Percentiles rank a stretch among this genome's conserved stretches.
phyloP scores from a whole-genome alignment of 371 early-diverging fungal genomes.

The Neoconidiobolus thromboides region DNA sequence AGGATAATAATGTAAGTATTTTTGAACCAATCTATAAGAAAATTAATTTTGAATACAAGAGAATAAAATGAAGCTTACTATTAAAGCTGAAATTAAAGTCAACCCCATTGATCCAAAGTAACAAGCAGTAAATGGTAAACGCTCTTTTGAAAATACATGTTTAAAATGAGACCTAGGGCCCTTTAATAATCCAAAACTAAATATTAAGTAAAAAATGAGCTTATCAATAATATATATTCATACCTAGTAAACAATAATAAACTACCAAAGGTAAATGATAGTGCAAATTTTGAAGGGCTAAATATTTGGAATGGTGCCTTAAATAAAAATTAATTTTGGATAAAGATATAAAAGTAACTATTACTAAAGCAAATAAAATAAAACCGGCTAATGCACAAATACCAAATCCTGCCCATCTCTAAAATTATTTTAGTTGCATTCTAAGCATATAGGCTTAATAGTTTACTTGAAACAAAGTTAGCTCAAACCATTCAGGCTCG shows the following conservation, averaged over 20 bases:
- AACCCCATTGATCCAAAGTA: slow-evolving; percentile 24
- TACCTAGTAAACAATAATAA: not conserved
- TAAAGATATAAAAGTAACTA: not conserved
- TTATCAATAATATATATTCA: not conserved
- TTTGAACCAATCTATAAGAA: not conserved
- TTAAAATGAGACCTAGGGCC: slow-evolving; percentile 26
- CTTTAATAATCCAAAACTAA: slow-evolving; percentile 23
- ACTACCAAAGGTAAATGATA: not conserved
- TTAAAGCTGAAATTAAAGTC: slow-evolving; percentile 25
- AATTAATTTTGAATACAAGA: not conserved
- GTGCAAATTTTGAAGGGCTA: not conserved
- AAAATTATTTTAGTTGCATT: not conserved
- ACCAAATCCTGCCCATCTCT: not conserved
- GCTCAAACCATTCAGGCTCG: slow-evolving; percentile 2
- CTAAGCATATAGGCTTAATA: not conserved
- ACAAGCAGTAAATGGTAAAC: slow-evolving; percentile 21
- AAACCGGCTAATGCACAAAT: not conserved
- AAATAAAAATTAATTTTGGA: not conserved
- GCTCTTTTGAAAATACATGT: slow-evolving; percentile 21
- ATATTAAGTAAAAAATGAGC: not conserved
- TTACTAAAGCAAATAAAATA: not conserved
- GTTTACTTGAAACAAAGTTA: not conserved
- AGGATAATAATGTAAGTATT: slow-evolving; percentile 20
- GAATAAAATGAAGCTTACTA: not conserved
- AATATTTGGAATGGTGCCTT: not conserved